Evolutionary conservation across 306 rosid species (phyloP), one percentile per base, ranked within the genome.

Genomic region (Trifolium subterraneum): DNA sequence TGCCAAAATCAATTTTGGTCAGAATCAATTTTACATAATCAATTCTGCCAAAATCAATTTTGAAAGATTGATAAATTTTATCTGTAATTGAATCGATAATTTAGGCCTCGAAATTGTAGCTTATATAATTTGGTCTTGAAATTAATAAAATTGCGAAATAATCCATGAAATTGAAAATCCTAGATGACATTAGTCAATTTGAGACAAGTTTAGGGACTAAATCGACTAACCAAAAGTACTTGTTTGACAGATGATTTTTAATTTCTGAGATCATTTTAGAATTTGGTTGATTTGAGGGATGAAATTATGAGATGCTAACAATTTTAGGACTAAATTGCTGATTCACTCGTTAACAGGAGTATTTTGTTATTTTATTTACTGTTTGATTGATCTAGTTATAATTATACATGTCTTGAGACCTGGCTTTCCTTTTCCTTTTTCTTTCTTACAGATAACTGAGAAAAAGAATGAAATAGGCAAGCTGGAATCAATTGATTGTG

Each of bases 401-500:
- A n/a, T 42, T 68, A 58, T 54, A 27, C 19, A 70, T 78, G 50
- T 72, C 56, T 50, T 70, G 48, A 61, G 39, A 19, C 65, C 67
- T 56, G 61, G 8, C 12, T 56, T 60, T 42, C n/a, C 19, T 13
- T 65, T 41, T 65, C 13, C 16, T 42, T 42, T 47, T 69, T 16
- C 50, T 29, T 77, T 48, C 36, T 4, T 36, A n/a, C 87, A 93
- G 98, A 18, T 93, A 45, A 86, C 81, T 2, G 96, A 90, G 80
- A 87, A 82, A 63, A 91, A 94, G 68, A 2, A 81, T 16, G 79
- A 80, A 23, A 80, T 94, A 2, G 95, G 95, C n/a, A 92, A 84
- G 33, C 87, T 91, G 3, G 96, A 94, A 87, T 81, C 95, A 31
- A 58, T 88, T 35, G 99, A 94, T 70, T 81, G 80, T 79, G 99